Conservation (phyloP, 495 filamentous ascomycete species). For the Collariella sp. region DNA sequence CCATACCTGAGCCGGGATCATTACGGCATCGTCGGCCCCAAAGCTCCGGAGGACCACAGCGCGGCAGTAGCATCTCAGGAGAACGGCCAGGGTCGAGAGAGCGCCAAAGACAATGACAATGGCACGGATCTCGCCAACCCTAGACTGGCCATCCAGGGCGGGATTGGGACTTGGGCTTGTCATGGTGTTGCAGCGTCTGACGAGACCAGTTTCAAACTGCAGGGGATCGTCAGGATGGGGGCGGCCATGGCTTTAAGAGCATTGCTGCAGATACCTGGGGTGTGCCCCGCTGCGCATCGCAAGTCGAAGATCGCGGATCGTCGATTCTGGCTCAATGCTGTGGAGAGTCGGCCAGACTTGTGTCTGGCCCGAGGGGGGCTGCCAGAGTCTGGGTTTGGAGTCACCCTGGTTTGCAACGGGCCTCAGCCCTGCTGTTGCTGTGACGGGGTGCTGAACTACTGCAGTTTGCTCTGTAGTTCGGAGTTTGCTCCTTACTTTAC, state of each 20-base stretch:
- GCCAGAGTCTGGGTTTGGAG: too few species aligned
- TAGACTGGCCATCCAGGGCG: constrained; percentile 11
- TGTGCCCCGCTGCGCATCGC: background rate
- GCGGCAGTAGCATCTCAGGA: constrained; percentile 9
- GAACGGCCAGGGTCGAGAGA: constrained; percentile 8
- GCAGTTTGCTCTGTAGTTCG: too few species aligned
- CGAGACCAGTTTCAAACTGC: background rate
- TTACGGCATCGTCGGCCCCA: constrained; percentile 12
- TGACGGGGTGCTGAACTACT: too few species aligned
- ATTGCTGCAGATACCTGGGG: background rate
- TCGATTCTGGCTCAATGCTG: background rate
- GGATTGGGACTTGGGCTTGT: constrained; percentile 7
- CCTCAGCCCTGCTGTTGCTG: too few species aligned
- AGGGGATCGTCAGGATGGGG: background rate
- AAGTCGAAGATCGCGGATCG: background rate
- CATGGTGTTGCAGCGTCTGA: constrained; percentile 3
- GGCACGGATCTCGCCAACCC: constrained; percentile 10
- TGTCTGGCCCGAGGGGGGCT: background rate
- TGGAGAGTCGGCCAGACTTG: background rate
- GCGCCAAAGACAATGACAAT: constrained; percentile 5
- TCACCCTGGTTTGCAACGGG: too few species aligned
- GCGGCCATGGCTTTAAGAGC: background rate
- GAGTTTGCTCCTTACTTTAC: too few species aligned
- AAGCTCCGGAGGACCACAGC: constrained; percentile 9
- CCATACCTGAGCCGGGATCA: constrained; percentile 12